Conservation (phyloP, 805 yeast genomes). For the Wilhelminamyces savonicus region DNA sequence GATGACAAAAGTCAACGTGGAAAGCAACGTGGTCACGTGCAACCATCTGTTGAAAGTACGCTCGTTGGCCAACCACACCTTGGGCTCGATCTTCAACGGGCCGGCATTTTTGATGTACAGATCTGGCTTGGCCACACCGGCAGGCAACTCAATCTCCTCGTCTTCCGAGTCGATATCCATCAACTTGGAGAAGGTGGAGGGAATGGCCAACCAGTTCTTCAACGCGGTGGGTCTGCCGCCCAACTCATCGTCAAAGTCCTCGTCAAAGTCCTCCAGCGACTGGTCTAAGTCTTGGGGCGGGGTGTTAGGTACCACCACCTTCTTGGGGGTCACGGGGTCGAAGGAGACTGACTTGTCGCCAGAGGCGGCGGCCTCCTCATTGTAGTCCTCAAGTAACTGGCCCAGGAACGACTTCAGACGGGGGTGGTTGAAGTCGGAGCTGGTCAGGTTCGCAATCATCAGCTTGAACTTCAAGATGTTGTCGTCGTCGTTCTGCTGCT, state of each 20-base stretch:
- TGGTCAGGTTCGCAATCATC: conserved; percentile 26
- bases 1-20: conserved; percentile 79
- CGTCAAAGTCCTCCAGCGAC: conserved; percentile 31
- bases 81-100: conserved; percentile 91
- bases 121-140: conserved; percentile 82
- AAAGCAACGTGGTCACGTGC: conserved; percentile 76
- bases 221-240: neutral
- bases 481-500: conserved; percentile 42
- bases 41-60: conserved; percentile 96
- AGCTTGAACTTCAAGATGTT: conserved; percentile 35
- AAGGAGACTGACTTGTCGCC: too few relatives aligned
- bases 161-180: conserved; percentile 77
- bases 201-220: neutral
- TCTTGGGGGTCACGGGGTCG: neutral
- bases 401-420: conserved; percentile 37
- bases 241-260: conserved; percentile 15
- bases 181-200: conserved; percentile 26
- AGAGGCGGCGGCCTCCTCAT: conserved; percentile 1
- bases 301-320: too few relatives aligned
- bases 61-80: conserved; percentile 98
- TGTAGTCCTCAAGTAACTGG: conserved; percentile 14
- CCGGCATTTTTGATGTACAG: conserved; percentile 80
- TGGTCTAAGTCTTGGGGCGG: conserved; percentile 12
- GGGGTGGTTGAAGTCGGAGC: conserved; percentile 22
- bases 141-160: conserved; percentile 73